Evolutionary conservation across 2,329 filamentous ascomycete species (phyloP).

Genomic region (Celoporthe dispersa): DNA sequence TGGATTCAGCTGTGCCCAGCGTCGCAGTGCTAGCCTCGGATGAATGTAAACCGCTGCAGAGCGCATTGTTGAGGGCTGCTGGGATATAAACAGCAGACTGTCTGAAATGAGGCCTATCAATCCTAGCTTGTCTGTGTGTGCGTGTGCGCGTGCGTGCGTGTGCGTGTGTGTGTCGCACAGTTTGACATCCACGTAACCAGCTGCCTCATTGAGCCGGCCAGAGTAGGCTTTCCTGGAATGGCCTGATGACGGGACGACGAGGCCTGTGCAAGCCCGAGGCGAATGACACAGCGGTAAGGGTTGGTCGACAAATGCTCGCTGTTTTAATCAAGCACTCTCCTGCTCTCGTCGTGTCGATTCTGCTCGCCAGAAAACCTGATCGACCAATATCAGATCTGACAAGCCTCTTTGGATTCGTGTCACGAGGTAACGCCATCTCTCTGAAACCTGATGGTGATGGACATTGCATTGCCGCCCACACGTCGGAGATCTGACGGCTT

Average conservation of each 20-base stretch:
- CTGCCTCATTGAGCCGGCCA: neutral
- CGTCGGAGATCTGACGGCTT: slow-evolving; percentile 29
- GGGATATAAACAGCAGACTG: slow-evolving; percentile 1
- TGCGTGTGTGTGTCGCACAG: neutral
- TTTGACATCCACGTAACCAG: neutral
- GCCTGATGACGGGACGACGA: slow-evolving; percentile 12
- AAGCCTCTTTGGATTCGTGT: slow-evolving; percentile 14
- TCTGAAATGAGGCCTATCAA: neutral
- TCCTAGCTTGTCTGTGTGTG: neutral
- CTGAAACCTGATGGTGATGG: slow-evolving; percentile 28
- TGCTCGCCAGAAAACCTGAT: neutral
- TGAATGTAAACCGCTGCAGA: slow-evolving; percentile 16
- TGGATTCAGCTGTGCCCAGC: slow-evolving; percentile 12
- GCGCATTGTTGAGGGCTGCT: slow-evolving; percentile 19
- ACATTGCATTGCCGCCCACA: slow-evolving; percentile 29
- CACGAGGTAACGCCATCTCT: slow-evolving; percentile 25
- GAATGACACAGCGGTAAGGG: neutral
- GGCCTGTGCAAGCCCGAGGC: slow-evolving; percentile 5
- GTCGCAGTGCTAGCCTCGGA: slow-evolving; percentile 23
- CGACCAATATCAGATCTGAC: neutral
- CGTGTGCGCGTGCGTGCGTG: neutral
- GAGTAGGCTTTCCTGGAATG: neutral
- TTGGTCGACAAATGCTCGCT: neutral
- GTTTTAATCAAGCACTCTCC: neutral
- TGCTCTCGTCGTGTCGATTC: neutral